phyloP scores from a whole-genome alignment of 208 protist genomes.

The Wallacemonas collosoma region DNA sequence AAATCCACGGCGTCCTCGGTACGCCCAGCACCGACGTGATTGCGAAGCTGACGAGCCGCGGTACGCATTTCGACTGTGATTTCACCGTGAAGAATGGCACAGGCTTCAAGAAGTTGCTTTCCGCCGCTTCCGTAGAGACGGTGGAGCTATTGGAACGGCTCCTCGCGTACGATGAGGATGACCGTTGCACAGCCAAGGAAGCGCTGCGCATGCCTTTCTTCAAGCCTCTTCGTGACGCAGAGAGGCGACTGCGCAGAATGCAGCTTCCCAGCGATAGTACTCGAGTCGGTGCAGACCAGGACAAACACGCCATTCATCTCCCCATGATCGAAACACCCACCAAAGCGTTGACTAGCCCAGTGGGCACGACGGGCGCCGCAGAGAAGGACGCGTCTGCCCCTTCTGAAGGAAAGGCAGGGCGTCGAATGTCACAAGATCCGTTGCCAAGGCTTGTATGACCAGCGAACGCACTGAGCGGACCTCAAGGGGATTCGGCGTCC shows the following conservation, averaged over 20 bases:
- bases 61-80: slow-evolving; percentile 72
- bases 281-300: background rate
- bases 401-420: background rate
- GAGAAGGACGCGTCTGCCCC: background rate
- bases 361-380: background rate
- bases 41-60: slow-evolving; percentile 49
- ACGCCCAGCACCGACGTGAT: slow-evolving; percentile 86
- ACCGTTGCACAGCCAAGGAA: slow-evolving; percentile 90
- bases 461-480: background rate
- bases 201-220: slow-evolving; percentile 92
- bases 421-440: background rate
- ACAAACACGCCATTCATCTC: background rate
- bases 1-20: slow-evolving; percentile 92
- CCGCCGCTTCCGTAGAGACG: slow-evolving; percentile 62
- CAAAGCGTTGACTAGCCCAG: background rate
- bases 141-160: slow-evolving; percentile 88
- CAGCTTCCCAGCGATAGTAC: background rate
- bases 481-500: background rate
- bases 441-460: slow-evolving; percentile 6
- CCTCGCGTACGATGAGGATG: slow-evolving; percentile 88
- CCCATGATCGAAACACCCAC: slow-evolving; percentile 14
- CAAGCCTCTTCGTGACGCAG: slow-evolving; percentile 64
- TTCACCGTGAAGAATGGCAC: slow-evolving; percentile 69
- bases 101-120: slow-evolving; percentile 65
- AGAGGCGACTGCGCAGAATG: slow-evolving; percentile 22